A percentile compares a stretch with the other conserved stretches of the same genome.
Conservation (phyloP, 768 basidiomycete genomes). For the Lepiota brunneoincarnata region DNA sequence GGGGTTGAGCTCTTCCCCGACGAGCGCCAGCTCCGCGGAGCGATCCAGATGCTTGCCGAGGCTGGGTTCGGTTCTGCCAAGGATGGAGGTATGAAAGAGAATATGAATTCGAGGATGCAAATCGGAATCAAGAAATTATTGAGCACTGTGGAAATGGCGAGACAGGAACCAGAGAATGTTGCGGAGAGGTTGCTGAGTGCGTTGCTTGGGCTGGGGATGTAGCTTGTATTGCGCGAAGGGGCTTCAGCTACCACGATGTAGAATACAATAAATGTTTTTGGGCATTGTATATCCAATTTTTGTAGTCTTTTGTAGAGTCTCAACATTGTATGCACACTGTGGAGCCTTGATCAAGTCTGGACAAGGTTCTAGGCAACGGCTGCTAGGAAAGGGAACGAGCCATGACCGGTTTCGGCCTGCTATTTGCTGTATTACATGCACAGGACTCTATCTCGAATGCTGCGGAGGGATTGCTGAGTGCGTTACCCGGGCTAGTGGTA, state of each 20-base stretch:
- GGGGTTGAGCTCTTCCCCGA: constrained; percentile 77
- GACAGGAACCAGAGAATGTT: constrained; percentile 88
- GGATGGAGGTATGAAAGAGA: constrained; percentile 35
- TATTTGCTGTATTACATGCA: too few relatives aligned
- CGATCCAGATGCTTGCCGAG: constrained; percentile 65
- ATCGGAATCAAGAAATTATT: constrained; percentile 95
- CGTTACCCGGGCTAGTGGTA: too few relatives aligned
- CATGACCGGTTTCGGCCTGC: too few relatives aligned
- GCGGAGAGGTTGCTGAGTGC: constrained; percentile 66
- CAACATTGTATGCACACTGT: too few relatives aligned
- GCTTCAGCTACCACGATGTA: constrained; percentile 1
- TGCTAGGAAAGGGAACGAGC: too few relatives aligned
- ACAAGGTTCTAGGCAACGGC: too few relatives aligned
- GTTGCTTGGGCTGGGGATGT: constrained; percentile 53
- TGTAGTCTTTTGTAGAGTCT: too few relatives aligned
- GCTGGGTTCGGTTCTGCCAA: constrained; percentile 65
- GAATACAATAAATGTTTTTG: not conserved
- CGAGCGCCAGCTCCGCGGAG: constrained; percentile 49
- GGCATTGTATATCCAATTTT: too few relatives aligned
- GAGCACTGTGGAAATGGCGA: constrained; percentile 91
- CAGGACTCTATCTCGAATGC: too few relatives aligned
- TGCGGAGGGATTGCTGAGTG: too few relatives aligned
- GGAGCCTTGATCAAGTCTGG: too few relatives aligned
- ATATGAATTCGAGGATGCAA: constrained; percentile 47
- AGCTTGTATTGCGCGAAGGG: not conserved